These are phyloP conservation scores for Fusarium liriodendri DNA, from an alignment of 2,329 filamentous ascomycete species.

Conservation along the genomic window DNA sequence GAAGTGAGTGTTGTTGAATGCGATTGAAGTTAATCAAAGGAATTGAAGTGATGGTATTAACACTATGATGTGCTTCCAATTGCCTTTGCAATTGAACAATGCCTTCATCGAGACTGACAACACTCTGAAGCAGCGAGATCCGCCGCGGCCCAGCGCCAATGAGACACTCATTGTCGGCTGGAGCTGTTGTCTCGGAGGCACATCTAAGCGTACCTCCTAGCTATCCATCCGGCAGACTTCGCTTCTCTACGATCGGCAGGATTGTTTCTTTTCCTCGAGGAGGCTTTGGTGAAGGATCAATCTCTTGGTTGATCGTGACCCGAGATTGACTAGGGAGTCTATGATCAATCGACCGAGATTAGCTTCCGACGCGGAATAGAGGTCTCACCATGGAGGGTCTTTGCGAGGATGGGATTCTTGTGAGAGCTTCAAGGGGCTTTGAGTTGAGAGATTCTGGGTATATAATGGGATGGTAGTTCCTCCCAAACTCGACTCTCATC, in stretches of 20 bases:
- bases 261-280: conserved; percentile 4
- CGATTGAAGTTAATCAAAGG: background rate
- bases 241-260: background rate
- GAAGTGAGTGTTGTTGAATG: background rate
- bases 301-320: background rate
- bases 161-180: background rate
- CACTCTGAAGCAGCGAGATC: background rate
- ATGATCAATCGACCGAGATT: conserved; percentile 3
- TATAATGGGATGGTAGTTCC: conserved; percentile 15
- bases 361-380: background rate
- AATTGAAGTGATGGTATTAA: background rate
- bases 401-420: background rate
- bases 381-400: background rate
- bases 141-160: background rate
- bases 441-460: background rate
- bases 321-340: background rate
- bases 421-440: background rate
- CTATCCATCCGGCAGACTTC: background rate
- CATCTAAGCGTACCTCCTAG: background rate
- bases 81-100: background rate
- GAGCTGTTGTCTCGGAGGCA: background rate
- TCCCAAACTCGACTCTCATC: background rate
- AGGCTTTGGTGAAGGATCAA: background rate
- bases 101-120: background rate
- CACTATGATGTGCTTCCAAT: background rate